Conservation (phyloP, 2,329 filamentous ascomycete species). For the Clarireedia paspali region DNA sequence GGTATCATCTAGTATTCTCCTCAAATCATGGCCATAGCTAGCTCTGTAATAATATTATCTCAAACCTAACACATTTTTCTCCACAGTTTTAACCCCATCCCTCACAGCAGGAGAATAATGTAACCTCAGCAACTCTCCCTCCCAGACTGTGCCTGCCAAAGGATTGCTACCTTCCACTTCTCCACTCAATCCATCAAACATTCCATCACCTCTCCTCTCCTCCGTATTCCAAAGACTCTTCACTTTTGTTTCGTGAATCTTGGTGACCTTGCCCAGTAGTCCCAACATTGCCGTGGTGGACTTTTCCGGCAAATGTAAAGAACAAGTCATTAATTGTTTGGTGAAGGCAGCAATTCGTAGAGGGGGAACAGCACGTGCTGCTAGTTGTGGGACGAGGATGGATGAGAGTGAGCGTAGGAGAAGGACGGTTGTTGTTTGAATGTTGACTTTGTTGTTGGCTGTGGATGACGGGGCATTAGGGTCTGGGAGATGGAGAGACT, state of each 20-base stretch:
- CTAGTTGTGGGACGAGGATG: slow-evolving; percentile 68
- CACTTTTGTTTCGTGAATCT: slow-evolving; percentile 76
- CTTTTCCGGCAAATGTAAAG: slow-evolving; percentile 86
- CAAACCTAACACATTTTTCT: slow-evolving; percentile 44
- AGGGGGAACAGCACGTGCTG: slow-evolving; percentile 69
- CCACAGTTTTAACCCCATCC: slow-evolving; percentile 62
- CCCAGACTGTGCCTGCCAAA: slow-evolving; percentile 86
- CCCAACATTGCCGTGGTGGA: slow-evolving; percentile 73
- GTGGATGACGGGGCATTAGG: slow-evolving; percentile 43
- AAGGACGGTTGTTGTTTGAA: slow-evolving; percentile 89
- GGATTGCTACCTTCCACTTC: slow-evolving; percentile 84
- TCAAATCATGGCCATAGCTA: neutral
- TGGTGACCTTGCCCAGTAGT: slow-evolving; percentile 69
- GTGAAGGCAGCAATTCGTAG: slow-evolving; percentile 83
- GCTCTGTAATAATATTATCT: slow-evolving; percentile 13
- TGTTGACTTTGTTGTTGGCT: slow-evolving; percentile 69
- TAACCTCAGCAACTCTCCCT: slow-evolving; percentile 74
- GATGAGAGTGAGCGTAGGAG: slow-evolving; percentile 80
- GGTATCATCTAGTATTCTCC: too few species aligned
- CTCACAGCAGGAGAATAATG: slow-evolving; percentile 86
- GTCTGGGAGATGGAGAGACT: slow-evolving; percentile 64
- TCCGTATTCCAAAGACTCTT: slow-evolving; percentile 89
- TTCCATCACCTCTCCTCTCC: slow-evolving; percentile 84
- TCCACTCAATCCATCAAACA: slow-evolving; percentile 65
- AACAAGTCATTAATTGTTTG: slow-evolving; percentile 78